These are phyloP conservation scores for Hypholoma fasciculare DNA, from an alignment of 768 basidiomycete genomes.

Conservation along the genomic window DNA sequence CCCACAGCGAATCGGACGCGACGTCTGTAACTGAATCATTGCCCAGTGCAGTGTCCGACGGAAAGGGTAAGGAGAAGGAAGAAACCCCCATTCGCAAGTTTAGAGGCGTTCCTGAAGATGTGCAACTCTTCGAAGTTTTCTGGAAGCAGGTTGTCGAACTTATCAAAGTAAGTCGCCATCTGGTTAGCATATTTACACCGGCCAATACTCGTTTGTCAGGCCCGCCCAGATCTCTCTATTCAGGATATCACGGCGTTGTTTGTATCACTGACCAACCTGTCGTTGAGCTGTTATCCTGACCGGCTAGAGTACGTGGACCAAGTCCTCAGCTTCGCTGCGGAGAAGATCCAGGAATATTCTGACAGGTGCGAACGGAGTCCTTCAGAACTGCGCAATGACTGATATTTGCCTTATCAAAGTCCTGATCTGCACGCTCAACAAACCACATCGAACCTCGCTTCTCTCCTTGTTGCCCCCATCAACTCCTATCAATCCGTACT, in stretches of 20 bases:
- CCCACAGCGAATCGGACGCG: conserved; percentile 28
- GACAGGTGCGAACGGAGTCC: conserved; percentile 60
- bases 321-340: conserved; percentile 84
- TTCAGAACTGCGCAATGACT: background rate
- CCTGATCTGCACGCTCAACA: conserved; percentile 87
- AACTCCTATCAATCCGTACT: conserved; percentile 96
- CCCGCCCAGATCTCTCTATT: conserved; percentile 94
- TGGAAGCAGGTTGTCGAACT: conserved; percentile 98
- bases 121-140: conserved; percentile 96
- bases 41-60: conserved; percentile 23
- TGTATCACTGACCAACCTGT: conserved; percentile 93
- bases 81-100: conserved; percentile 70
- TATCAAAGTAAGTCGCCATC: conserved; percentile 71
- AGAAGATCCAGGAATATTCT: conserved; percentile 81
- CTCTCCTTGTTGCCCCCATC: conserved; percentile 90
- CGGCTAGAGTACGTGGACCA: conserved; percentile 97
- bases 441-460: conserved; percentile 88
- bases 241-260: conserved; percentile 97
- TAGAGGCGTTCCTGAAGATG: conserved; percentile 92
- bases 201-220: conserved; percentile 43
- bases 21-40: conserved; percentile 24
- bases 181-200: background rate
- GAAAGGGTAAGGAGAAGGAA: conserved; percentile 66
- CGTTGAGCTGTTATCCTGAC: conserved; percentile 96
- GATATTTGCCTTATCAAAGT: conserved; percentile 34